Evolutionary conservation across 257 asterid species (phyloP).

Genomic region (Scutellaria minor): DNA sequence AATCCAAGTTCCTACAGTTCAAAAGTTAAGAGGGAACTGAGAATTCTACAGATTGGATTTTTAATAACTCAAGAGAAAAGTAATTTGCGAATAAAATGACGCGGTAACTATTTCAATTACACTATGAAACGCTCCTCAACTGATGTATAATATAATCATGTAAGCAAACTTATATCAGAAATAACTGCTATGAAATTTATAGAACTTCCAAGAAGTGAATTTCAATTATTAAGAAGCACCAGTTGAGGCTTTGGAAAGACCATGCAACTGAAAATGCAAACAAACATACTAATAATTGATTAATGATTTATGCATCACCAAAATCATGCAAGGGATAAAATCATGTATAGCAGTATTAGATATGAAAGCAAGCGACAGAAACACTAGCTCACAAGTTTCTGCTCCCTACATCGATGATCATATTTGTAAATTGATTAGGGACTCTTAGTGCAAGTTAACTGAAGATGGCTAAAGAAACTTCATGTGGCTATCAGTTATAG

Average conservation of each 20-base stretch:
- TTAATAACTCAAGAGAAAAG: constrained; percentile 9
- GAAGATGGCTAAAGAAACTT: constrained; percentile 21
- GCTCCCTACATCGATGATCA: constrained; percentile 16
- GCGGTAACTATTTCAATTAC: constrained; percentile 14
- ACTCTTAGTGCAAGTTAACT: constrained; percentile 16
- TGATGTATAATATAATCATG: constrained; percentile 19
- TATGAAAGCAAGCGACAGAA: background rate
- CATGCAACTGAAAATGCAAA: constrained; percentile 11
- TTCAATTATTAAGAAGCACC: constrained; percentile 32
- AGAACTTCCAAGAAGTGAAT: constrained; percentile 22
- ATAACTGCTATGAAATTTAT: constrained; percentile 9
- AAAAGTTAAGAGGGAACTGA: constrained; percentile 30
- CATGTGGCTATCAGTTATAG: constrained; percentile 30
- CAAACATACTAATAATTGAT: constrained; percentile 9
- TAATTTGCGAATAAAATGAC: constrained; percentile 28
- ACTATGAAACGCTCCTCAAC: constrained; percentile 19
- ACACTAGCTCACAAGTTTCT: constrained; percentile 26
- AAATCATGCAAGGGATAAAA: constrained; percentile 15
- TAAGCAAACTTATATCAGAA: constrained; percentile 24
- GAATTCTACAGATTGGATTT: constrained; percentile 21
- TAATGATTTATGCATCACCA: background rate
- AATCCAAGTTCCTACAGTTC: constrained; percentile 91
- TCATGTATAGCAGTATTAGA: background rate
- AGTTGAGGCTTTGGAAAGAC: constrained; percentile 19
- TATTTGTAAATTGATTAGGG: constrained; percentile 10